phyloP scores from a whole-genome alignment of 2,329 filamentous ascomycete genomes.

The Aspergillus pseudoterreus region DNA sequence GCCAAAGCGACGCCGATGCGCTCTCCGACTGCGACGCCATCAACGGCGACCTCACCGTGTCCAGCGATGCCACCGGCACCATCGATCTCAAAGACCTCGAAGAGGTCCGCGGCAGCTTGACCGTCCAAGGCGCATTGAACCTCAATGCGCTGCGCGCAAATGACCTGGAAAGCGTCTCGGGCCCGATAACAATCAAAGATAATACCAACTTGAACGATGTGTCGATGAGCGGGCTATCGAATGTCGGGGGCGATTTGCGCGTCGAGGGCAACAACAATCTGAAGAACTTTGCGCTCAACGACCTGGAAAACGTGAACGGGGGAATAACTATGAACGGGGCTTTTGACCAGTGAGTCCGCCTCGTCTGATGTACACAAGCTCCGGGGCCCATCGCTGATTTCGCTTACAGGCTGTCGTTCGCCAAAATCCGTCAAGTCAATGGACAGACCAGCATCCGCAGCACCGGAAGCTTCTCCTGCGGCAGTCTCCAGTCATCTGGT shows the following conservation, averaged over 20 bases:
- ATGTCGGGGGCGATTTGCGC: constrained; percentile 15
- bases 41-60: constrained; percentile 37
- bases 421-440: constrained; percentile 20
- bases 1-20: constrained; percentile 26
- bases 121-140: constrained; percentile 12
- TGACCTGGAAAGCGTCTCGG: constrained; percentile 19
- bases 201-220: constrained; percentile 18
- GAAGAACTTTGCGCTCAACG: constrained; percentile 15
- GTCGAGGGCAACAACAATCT: constrained; percentile 21
- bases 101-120: constrained; percentile 22
- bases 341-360: constrained; percentile 19
- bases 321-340: constrained; percentile 17
- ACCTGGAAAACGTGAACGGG: constrained; percentile 23
- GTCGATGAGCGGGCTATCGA: constrained; percentile 14
- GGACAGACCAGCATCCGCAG: constrained; percentile 20
- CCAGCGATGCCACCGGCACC: constrained; percentile 35
- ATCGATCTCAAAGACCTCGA: constrained; percentile 40
- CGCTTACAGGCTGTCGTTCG: constrained; percentile 20
- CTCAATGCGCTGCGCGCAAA: constrained; percentile 15
- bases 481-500: constrained; percentile 5
- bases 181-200: constrained; percentile 15
- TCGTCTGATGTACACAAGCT: not conserved
- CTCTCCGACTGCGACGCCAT: constrained; percentile 37
- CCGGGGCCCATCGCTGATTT: not conserved
- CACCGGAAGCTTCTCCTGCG: constrained; percentile 21